Conservation (phyloP, 2,329 filamentous ascomycete species). For the Diaporthe vexans region DNA sequence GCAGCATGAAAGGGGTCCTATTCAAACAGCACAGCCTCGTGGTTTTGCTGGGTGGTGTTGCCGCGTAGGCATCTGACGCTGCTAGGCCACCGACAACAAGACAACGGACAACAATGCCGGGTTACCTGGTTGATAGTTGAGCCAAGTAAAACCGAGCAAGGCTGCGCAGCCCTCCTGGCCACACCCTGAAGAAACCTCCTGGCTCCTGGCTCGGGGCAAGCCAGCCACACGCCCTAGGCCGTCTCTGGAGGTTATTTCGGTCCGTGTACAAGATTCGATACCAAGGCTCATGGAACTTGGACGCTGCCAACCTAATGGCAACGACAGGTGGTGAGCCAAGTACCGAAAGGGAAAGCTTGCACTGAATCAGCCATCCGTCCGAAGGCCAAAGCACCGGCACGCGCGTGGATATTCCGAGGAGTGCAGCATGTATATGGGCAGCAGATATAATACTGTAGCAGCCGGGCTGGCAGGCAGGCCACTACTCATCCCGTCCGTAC, state of each 20-base stretch:
- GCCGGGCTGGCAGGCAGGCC: neutral
- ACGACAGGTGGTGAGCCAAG: slow-evolving; percentile 7
- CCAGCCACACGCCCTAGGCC: slow-evolving; percentile 15
- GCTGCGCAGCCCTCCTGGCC: slow-evolving; percentile 40
- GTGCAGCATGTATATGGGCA: neutral
- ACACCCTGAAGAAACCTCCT: slow-evolving; percentile 34
- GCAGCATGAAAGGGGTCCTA: slow-evolving; percentile 31
- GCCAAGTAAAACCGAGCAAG: slow-evolving; percentile 38
- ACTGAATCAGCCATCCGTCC: slow-evolving; percentile 12
- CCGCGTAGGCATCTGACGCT: slow-evolving; percentile 33
- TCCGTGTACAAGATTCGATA: slow-evolving; percentile 31
- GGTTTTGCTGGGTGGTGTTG: neutral
- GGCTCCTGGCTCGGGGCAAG: slow-evolving; percentile 25
- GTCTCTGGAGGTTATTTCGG: slow-evolving; percentile 22
- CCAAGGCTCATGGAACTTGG: slow-evolving; percentile 11
- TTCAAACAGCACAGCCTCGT: slow-evolving; percentile 30
- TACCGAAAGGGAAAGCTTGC: slow-evolving; percentile 19
- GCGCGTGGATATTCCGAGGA: neutral
- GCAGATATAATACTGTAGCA: slow-evolving; percentile 1
- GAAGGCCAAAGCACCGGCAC: slow-evolving; percentile 18
- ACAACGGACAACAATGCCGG: slow-evolving; percentile 24
- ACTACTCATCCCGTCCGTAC: neutral
- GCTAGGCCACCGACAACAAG: neutral
- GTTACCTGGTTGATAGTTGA: slow-evolving; percentile 35
- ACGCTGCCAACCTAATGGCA: slow-evolving; percentile 6